phyloP scores from a whole-genome alignment of 2,329 filamentous ascomycete species.

The Trichoderma breve region DNA sequence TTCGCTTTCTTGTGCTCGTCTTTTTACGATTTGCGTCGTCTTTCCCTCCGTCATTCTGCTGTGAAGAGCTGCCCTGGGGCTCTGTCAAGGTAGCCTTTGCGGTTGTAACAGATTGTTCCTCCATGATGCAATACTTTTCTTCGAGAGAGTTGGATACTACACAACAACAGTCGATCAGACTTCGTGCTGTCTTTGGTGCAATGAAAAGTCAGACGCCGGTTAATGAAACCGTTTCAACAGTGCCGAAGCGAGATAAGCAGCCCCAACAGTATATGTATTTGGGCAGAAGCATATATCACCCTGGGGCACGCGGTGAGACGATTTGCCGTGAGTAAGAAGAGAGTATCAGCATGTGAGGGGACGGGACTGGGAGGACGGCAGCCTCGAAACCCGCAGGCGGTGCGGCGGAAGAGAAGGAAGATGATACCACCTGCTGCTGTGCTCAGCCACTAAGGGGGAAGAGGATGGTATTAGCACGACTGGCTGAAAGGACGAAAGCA shows the following conservation, averaged over 20 bases:
- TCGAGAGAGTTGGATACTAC: neutral
- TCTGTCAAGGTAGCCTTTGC: neutral
- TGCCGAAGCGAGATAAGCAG: neutral
- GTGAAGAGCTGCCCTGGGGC: slow-evolving; percentile 32
- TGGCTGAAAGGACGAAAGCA: slow-evolving; percentile 13
- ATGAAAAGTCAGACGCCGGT: neutral
- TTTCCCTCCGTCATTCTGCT: slow-evolving; percentile 37
- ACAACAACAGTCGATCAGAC: neutral
- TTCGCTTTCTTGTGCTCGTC: slow-evolving; percentile 61
- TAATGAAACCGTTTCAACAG: neutral
- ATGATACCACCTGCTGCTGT: slow-evolving; percentile 15
- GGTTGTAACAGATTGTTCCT: slow-evolving; percentile 4
- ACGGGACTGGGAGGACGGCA: neutral
- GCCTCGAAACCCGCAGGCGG: neutral
- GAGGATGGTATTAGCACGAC: slow-evolving; percentile 14
- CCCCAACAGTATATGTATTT: neutral
- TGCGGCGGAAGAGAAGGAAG: slow-evolving; percentile 4
- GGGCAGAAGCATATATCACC: neutral
- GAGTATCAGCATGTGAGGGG: slow-evolving; percentile 1
- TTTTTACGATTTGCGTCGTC: slow-evolving; percentile 48
- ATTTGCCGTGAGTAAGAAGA: neutral
- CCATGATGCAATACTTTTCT: slow-evolving; percentile 17
- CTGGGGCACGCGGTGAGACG: neutral
- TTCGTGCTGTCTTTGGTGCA: neutral
- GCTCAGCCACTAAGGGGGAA: slow-evolving; percentile 13